Conservation (phyloP, 768 basidiomycete species). For the Hypholoma sublateritium region DNA sequence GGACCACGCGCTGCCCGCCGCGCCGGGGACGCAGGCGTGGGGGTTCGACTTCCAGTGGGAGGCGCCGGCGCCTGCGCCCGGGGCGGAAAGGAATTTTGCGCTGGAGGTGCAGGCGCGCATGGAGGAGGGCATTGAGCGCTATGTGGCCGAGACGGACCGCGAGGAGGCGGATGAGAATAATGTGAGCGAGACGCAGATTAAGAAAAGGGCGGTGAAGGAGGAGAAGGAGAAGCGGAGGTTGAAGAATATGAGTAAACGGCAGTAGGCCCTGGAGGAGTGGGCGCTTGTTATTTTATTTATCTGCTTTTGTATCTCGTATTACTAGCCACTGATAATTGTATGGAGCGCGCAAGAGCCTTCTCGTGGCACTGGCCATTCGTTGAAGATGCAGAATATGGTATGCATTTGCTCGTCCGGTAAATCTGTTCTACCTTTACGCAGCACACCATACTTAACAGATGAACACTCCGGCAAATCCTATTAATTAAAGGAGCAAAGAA, state of each 20-base stretch:
- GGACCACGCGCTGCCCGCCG: slow-evolving; percentile 7
- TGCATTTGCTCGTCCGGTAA: background rate
- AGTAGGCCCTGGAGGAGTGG: background rate
- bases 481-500: too few relatives aligned
- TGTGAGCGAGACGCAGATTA: slow-evolving; percentile 71
- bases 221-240: slow-evolving; percentile 39
- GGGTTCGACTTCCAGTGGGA: slow-evolving; percentile 85
- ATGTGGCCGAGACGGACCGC: slow-evolving; percentile 40
- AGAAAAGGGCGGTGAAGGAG: slow-evolving; percentile 48
- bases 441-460: background rate
- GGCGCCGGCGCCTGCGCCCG: slow-evolving; percentile 24
- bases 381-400: background rate
- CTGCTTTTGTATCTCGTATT: background rate
- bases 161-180: slow-evolving; percentile 56
- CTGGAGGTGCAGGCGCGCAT: slow-evolving; percentile 58
- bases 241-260: slow-evolving; percentile 28
- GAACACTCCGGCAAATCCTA: background rate
- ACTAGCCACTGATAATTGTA: background rate
- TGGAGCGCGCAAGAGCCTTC: too few relatives aligned
- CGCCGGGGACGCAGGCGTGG: slow-evolving; percentile 57
- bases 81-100: slow-evolving; percentile 19
- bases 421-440: too few relatives aligned
- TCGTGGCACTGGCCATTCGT: background rate
- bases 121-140: slow-evolving; percentile 66
- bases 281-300: background rate